Evolutionary conservation across 768 basidiomycete genomes (phyloP).

Genomic region (Gelatoporia subvermispora): DNA sequence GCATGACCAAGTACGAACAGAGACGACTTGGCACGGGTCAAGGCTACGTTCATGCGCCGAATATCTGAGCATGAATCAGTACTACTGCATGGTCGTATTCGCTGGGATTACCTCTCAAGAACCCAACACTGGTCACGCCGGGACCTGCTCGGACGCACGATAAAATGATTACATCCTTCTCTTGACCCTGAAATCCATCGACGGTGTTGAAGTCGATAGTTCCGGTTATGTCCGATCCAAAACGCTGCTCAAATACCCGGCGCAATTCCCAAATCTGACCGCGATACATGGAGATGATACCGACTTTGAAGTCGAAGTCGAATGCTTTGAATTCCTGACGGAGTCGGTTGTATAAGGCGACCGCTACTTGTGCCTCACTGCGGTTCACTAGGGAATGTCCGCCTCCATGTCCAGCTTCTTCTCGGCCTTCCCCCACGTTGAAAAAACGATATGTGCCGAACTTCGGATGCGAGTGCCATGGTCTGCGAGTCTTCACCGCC

Average conservation of each 20-base stretch:
- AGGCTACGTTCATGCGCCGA: constrained; percentile 96
- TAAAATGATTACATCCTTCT: constrained; percentile 96
- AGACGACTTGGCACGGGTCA: constrained; percentile 94
- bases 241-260: constrained; percentile 61
- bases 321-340: constrained; percentile 52
- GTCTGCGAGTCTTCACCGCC: constrained; percentile 72
- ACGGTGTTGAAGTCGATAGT: constrained; percentile 94
- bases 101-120: constrained; percentile 61
- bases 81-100: not conserved
- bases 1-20: constrained; percentile 91
- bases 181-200: constrained; percentile 98
- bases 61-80: constrained; percentile 39
- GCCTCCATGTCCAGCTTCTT: constrained; percentile 48
- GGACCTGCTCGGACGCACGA: constrained; percentile 95
- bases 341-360: constrained; percentile 71
- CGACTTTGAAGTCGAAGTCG: constrained; percentile 52
- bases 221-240: constrained; percentile 63
- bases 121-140: constrained; percentile 78
- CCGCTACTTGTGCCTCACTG: constrained; percentile 69
- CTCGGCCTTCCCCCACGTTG: constrained; percentile 67
- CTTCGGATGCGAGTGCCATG: constrained; percentile 78
- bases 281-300: constrained; percentile 91
- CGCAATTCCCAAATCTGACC: constrained; percentile 80
- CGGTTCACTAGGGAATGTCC: constrained; percentile 75
- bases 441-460: constrained; percentile 90